Evolutionary conservation across 139 green algal genomes (phyloP), one percentile per base, ranked within the genome.

Genomic region (Chlorella sorokiniana): DNA sequence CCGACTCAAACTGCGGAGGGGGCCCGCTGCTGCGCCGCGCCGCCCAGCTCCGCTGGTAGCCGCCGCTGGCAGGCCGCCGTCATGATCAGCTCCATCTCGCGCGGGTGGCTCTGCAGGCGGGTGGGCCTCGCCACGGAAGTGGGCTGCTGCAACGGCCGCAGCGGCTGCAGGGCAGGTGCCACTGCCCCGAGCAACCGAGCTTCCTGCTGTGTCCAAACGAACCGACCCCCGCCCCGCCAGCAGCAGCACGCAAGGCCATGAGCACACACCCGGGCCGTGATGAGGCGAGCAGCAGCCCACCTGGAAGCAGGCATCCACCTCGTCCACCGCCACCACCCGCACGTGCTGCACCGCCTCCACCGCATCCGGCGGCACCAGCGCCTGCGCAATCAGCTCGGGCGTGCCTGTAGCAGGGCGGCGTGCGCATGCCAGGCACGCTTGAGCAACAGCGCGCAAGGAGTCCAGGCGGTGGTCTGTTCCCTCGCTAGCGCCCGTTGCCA

Each of bases 241-340:
- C n/a, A n/a, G n/a, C n/a, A n/a, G n/a, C n/a, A n/a, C n/a, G n/a
- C n/a, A n/a, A 37, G 37, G n/a, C 61, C n/a, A 18, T 27, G 23
- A 65, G 61, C 61, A 68, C 22, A 38, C 10, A 68, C 16, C 29
- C 61, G 27, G 61, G 61, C 23, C 61, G 14, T 31, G 59, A 52
- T 44, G 6, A 23, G 25, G 31, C 59, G n/a, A 45, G 51, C 20
- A 44, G 52, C 29, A 61, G 40, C 10, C 52, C 33, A 89, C 87
- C 84, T 89, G 62, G 61, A 85, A 86, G 73, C 88, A 93, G 20
- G 84, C 83, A 64, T 93, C 89, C 18, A 86, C 88, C 70, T 93
- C 89, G 71, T 93, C 89, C 41, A 93, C 84, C 20, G 76, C 88
- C 45, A 93, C 7, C 25, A 81, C 78, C 33, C 45, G 22, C 27